Evolutionary conservation across 2,329 filamentous ascomycete genomes (phyloP).

Genomic region (Cercospora zeina): DNA sequence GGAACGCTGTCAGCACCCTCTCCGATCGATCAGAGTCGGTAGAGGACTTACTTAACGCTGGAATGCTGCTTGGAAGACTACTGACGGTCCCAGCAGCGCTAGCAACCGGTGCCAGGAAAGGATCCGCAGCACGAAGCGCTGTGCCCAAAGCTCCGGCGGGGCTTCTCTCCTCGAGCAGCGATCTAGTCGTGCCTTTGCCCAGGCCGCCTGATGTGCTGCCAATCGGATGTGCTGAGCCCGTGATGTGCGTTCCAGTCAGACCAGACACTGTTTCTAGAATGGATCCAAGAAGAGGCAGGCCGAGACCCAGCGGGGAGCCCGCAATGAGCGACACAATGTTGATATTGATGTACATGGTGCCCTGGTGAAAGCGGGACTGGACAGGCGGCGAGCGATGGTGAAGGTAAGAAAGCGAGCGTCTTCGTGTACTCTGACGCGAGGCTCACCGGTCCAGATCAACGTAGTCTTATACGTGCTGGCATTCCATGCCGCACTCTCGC

Average conservation of each 20-base stretch:
- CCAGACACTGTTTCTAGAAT: conserved; percentile 1
- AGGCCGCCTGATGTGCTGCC: conserved; percentile 4
- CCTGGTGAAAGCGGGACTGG: neutral
- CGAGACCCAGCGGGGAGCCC: neutral
- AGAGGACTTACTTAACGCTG: conserved; percentile 1
- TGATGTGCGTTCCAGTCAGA: conserved; percentile 5
- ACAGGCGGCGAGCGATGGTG: neutral
- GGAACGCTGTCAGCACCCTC: neutral
- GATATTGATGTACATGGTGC: conserved; percentile 7
- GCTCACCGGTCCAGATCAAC: neutral
- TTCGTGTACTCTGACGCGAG: neutral
- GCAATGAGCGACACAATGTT: conserved; percentile 4
- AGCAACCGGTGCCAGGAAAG: neutral
- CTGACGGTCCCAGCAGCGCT: conserved; percentile 13
- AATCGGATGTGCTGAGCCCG: conserved; percentile 1
- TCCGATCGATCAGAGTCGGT: neutral
- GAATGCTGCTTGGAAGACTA: conserved; percentile 10
- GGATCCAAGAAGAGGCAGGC: conserved; percentile 8
- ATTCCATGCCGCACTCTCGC: neutral
- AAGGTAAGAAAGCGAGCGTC: neutral
- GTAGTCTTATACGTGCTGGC: neutral
- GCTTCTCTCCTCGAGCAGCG: neutral
- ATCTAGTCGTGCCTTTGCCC: neutral
- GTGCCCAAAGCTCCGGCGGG: conserved; percentile 9
- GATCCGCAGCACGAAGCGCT: neutral